Conservation (phyloP, 1,284 basidiomycete species). For the Heterobasidion parviporum region DNA sequence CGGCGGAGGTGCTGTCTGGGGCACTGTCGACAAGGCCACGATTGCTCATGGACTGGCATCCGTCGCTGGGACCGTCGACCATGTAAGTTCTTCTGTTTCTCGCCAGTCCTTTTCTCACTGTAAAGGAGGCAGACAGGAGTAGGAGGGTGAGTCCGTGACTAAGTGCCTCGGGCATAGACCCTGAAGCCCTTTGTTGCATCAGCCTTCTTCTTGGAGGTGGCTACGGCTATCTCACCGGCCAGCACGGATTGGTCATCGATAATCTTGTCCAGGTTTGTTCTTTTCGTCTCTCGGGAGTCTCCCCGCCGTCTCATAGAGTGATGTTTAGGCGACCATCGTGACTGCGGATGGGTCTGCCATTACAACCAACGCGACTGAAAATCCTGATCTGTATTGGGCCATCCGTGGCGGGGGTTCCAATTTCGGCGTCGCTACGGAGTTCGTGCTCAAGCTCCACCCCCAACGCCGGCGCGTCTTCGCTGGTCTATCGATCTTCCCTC, state of each 20-base stretch:
- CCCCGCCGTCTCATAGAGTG: not conserved
- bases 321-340: conserved; percentile 38
- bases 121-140: conserved; percentile 36
- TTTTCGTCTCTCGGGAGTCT: not conserved
- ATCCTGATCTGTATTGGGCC: conserved; percentile 50
- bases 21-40: conserved; percentile 37
- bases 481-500: conserved; percentile 28
- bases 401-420: conserved; percentile 51
- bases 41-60: conserved; percentile 40
- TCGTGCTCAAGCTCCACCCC: conserved; percentile 40
- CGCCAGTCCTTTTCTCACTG: not conserved
- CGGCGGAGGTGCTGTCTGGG: conserved; percentile 47
- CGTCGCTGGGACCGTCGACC: conserved; percentile 47
- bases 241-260: conserved; percentile 47
- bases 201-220: conserved; percentile 52
- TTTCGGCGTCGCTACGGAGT: conserved; percentile 49
- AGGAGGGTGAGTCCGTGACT: conserved; percentile 29
- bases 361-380: conserved; percentile 32
- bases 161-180: not conserved
- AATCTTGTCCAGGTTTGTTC: conserved; percentile 37
- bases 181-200: not conserved
- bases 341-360: conserved; percentile 37
- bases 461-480: conserved; percentile 36
- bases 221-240: conserved; percentile 42
- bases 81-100: conserved; percentile 25